Conservation (phyloP, 257 asterid genomes). For the Mentha longifolia region DNA sequence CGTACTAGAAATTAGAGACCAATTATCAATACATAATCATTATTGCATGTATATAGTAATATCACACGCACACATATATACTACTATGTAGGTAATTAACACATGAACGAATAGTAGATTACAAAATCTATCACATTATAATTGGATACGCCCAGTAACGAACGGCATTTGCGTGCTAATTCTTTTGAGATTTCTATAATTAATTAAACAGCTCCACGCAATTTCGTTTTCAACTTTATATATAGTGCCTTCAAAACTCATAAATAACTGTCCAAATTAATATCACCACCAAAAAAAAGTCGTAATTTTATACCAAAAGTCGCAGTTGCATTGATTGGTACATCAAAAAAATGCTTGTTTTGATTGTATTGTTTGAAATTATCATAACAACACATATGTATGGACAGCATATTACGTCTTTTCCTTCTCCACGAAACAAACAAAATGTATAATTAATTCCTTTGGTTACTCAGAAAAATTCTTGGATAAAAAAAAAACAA, state of each 20-base stretch:
- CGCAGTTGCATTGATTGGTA: background rate
- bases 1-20: no score
- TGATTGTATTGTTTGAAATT: background rate
- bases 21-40: no score
- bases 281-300: background rate
- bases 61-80: no score
- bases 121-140: background rate
- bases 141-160: background rate
- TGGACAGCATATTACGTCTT: background rate
- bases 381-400: background rate
- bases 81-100: no score
- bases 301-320: background rate
- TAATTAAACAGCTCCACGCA: background rate
- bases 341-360: background rate
- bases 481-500: no score
- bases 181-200: background rate
- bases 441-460: background rate
- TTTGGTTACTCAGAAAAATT: no score
- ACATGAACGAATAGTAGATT: no score
- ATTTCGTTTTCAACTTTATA: background rate
- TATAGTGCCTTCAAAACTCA: background rate
- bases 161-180: background rate
- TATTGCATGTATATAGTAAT: no score
- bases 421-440: slow-evolving; percentile 7
- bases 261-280: background rate